These are phyloP conservation scores for Sporormia fimetaria DNA, from an alignment of 495 filamentous ascomycete species.

Conservation along the genomic window DNA sequence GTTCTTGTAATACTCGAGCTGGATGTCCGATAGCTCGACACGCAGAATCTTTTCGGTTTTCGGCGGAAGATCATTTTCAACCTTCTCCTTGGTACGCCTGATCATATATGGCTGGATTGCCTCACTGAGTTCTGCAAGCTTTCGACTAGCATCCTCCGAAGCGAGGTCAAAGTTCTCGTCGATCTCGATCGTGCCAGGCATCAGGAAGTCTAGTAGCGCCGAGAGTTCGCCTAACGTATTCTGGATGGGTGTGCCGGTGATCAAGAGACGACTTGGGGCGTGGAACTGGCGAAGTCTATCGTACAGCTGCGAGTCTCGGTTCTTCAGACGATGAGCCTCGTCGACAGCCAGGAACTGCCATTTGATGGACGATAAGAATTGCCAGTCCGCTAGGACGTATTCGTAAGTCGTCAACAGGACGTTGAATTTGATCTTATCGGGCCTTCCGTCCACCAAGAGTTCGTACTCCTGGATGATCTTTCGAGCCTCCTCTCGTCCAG, in stretches of 20 bases:
- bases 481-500: slow-evolving; percentile 71
- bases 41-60: slow-evolving; percentile 99
- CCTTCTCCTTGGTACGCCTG: slow-evolving; percentile 91
- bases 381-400: slow-evolving; percentile 70
- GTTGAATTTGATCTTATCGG: slow-evolving; percentile 81
- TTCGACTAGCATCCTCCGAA: slow-evolving; percentile 54
- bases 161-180: slow-evolving; percentile 80
- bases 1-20: slow-evolving; percentile 97
- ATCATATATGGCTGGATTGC: slow-evolving; percentile 84
- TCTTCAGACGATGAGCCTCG: slow-evolving; percentile 95
- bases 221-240: slow-evolving; percentile 89
- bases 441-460: slow-evolving; percentile 70
- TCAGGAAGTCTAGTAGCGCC: slow-evolving; percentile 88
- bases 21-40: slow-evolving; percentile 88
- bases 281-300: slow-evolving; percentile 71
- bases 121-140: slow-evolving; percentile 57
- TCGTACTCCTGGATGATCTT: slow-evolving; percentile 78
- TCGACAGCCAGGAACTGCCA: slow-evolving; percentile 97
- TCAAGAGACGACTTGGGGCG: slow-evolving; percentile 73
- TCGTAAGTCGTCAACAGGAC: slow-evolving; percentile 93
- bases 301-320: slow-evolving; percentile 87
- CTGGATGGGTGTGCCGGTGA: slow-evolving; percentile 95
- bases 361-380: slow-evolving; percentile 72
- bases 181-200: slow-evolving; percentile 74
- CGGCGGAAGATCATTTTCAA: slow-evolving; percentile 87